phyloP scores from a whole-genome alignment of 805 yeast species.

The Metschnikowia arizonensis region DNA sequence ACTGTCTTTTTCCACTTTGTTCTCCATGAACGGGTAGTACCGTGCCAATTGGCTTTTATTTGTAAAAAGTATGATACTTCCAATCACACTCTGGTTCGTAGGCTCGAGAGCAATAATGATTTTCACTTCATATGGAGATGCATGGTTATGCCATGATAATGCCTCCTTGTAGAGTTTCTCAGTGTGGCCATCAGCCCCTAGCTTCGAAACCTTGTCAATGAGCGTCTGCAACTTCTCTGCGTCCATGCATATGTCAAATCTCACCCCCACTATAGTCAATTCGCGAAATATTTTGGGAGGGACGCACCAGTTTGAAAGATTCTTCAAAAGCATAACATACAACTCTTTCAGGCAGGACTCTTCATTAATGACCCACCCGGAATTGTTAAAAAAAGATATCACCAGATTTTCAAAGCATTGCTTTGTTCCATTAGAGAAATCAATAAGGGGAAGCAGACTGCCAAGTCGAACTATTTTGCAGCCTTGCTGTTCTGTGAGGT shows the following conservation, averaged over 20 bases:
- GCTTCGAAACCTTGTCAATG: constrained; percentile 25
- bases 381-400: constrained; percentile 30
- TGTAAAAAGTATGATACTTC: constrained; percentile 47
- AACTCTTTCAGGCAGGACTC: constrained; percentile 19
- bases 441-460: constrained; percentile 45
- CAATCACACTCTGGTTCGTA: constrained; percentile 48
- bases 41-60: constrained; percentile 42
- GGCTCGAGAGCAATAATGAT: constrained; percentile 54
- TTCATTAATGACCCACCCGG: constrained; percentile 37
- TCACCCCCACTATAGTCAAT: constrained; percentile 52
- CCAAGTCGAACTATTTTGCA: constrained; percentile 43
- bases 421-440: constrained; percentile 25
- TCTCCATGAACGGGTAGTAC: constrained; percentile 51
- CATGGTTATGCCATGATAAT: constrained; percentile 25
- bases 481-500: constrained; percentile 40
- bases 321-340: constrained; percentile 39
- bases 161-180: constrained; percentile 36
- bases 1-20: constrained; percentile 22
- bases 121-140: constrained; percentile 34
- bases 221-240: constrained; percentile 40
- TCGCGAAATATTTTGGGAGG: constrained; percentile 52
- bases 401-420: constrained; percentile 23
- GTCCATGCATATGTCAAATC: constrained; percentile 52
- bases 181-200: constrained; percentile 19
- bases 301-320: constrained; percentile 47